Percentiles rank a stretch among this genome's conserved stretches.
Conservation (phyloP, 2,329 filamentous ascomycete genomes). For the Colletotrichum noveboracense region DNA sequence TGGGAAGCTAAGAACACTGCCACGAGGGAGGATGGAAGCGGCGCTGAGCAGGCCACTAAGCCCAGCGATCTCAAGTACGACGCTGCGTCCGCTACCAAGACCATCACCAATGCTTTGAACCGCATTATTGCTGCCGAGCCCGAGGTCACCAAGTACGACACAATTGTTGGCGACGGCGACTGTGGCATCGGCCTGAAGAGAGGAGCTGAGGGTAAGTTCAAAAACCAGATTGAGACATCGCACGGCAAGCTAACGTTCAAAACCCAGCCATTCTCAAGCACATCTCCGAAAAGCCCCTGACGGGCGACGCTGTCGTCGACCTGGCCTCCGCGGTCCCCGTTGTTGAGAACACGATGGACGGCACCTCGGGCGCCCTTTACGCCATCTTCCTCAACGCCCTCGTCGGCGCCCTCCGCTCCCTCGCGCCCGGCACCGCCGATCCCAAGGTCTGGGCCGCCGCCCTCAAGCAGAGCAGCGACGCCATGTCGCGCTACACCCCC, state of each 20-base stretch:
- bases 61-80: conserved; percentile 60
- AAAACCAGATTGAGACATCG: not conserved
- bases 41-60: conserved; percentile 37
- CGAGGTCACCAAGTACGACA: conserved; percentile 76
- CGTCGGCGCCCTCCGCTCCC: conserved; percentile 62
- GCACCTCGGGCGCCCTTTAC: conserved; percentile 65
- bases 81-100: conserved; percentile 49
- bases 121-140: conserved; percentile 71
- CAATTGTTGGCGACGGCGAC: conserved; percentile 88
- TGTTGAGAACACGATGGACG: conserved; percentile 64
- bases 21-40: conserved; percentile 45
- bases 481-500: conserved; percentile 84
- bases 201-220: conserved; percentile 73
- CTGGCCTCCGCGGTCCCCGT: conserved; percentile 58
- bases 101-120: conserved; percentile 63
- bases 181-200: conserved; percentile 87
- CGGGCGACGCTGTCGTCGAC: conserved; percentile 59
- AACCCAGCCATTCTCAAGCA: conserved; percentile 57
- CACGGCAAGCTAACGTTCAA: conserved; percentile 18
- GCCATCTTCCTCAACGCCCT: conserved; percentile 92
- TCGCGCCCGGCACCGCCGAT: conserved; percentile 44
- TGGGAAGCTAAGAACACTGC: conserved; percentile 64
- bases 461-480: conserved; percentile 71
- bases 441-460: conserved; percentile 64
- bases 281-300: conserved; percentile 46